Conservation (phyloP, 139 green algal genomes). For the Mesostigma viride region DNA sequence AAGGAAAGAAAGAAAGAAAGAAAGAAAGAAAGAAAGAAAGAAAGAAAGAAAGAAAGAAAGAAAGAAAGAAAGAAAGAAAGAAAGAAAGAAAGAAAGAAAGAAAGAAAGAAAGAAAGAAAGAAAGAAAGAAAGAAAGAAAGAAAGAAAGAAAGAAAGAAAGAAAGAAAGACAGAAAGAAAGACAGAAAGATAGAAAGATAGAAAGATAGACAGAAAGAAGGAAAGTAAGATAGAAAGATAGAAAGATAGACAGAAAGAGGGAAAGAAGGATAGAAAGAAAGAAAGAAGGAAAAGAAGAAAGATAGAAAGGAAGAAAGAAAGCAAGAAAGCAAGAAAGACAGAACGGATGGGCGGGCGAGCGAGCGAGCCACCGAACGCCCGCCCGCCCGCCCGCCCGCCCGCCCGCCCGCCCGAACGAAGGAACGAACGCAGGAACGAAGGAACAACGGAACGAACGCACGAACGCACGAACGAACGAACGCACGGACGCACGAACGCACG, state of each 20-base stretch:
- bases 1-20: not conserved
- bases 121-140: slow-evolving; percentile 5
- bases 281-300: not conserved
- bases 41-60: too few relatives aligned
- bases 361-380: too few relatives aligned
- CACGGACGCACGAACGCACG: too few relatives aligned
- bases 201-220: slow-evolving; percentile 9
- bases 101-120: slow-evolving; percentile 1
- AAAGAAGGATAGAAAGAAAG: not conserved
- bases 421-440: too few relatives aligned
- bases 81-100: slow-evolving; percentile 13
- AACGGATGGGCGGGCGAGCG: too few relatives aligned
- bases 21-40: not conserved
- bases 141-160: not conserved
- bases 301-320: too few relatives aligned
- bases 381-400: too few relatives aligned
- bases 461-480: too few relatives aligned
- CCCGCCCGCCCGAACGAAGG: too few relatives aligned
- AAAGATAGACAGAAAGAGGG: slow-evolving; percentile 11
- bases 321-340: too few relatives aligned
- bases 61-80: slow-evolving; percentile 10
- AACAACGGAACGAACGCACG: too few relatives aligned
- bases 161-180: too few relatives aligned
- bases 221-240: slow-evolving; percentile 16
- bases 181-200: slow-evolving; percentile 7